Percentiles rank a stretch among this genome's conserved stretches.
These are phyloP conservation scores for Tetraselmis chui DNA, from an alignment of 139 green algal genomes.

Conservation along the genomic window DNA sequence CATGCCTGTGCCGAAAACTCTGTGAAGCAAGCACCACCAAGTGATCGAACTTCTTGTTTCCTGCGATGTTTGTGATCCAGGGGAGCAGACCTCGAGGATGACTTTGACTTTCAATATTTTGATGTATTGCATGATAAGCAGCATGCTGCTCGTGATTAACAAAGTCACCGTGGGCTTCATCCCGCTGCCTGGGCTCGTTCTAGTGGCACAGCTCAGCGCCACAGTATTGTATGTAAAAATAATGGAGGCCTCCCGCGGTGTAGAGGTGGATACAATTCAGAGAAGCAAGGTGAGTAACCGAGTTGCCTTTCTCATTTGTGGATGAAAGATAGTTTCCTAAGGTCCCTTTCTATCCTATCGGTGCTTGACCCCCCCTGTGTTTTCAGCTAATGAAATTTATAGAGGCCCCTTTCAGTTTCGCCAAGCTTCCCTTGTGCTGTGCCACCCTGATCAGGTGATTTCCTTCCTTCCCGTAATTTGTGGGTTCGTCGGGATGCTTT, in stretches of 20 bases:
- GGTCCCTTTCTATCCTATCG: no score
- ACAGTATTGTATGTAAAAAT: background rate
- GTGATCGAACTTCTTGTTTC: no score
- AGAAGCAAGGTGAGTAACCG: background rate
- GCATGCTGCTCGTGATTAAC: background rate
- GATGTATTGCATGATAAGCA: background rate
- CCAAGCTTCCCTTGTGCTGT: no score
- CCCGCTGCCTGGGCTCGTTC: background rate
- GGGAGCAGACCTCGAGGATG: background rate
- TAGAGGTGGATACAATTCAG: background rate
- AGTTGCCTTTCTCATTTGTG: no score
- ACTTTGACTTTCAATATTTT: background rate
- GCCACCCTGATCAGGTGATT: no score
- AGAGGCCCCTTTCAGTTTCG: no score
- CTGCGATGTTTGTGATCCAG: no score
- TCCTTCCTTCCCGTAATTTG: background rate
- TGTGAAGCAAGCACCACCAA: no score
- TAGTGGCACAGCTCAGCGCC: background rate
- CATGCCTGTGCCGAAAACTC: no score
- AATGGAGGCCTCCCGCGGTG: background rate
- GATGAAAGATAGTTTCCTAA: no score
- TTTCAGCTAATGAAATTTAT: no score
- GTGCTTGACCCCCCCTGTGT: no score
- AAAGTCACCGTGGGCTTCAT: background rate
- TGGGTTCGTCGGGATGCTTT: background rate